Base-by-base conservation (phyloP, 805 yeast genomes). In the Ogataea nitratoaversa region DNA sequence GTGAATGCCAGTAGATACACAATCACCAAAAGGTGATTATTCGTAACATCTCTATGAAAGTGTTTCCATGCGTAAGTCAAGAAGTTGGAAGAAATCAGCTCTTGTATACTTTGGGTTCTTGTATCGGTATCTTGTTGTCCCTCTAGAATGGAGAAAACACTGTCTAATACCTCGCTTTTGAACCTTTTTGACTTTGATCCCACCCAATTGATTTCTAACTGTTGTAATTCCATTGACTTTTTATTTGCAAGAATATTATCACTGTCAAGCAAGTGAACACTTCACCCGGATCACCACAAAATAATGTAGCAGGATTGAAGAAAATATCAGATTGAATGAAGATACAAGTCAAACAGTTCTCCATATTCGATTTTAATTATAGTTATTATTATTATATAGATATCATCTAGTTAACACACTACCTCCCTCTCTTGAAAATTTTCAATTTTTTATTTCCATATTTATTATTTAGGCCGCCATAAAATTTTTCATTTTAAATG, bases 61-160 rank as follows among this genome's bases (percentile, higher is more conserved):
- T 55, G 47, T 11, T 58, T 60, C 78, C 77, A 74, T 12, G 69
- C 54, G 19, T 64, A 60, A n/a, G 46, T 36, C 27, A 65, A 55
- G 43, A 53, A 63, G 17, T 43, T 49, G 2, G 62, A 24, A 4
- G 32, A 19, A 6, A 36, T 24, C 29, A 40, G 19, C 17, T 32
- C 32, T 17, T 25, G 14, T 2, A 12, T 22, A n/a, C 18, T 28
- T 3, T 25, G 16, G 30, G 8, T 19, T 12, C 16, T 7, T 32
- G 19, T 22, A 11, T 13, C 18, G 14, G 11, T 13, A 27, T 38
- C 41, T 12, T 17, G 20, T 8, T 38, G 20, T 6, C 32, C 16
- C 32, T 19, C 19, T 14, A 36, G 16, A 2, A 30, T 8, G 8
- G 27, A 24, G 19, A 37, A 37, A 8, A 42, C 40, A 9, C 30